phyloP scores from a whole-genome alignment of 805 yeast genomes.

The Debaryomyces maramus region DNA sequence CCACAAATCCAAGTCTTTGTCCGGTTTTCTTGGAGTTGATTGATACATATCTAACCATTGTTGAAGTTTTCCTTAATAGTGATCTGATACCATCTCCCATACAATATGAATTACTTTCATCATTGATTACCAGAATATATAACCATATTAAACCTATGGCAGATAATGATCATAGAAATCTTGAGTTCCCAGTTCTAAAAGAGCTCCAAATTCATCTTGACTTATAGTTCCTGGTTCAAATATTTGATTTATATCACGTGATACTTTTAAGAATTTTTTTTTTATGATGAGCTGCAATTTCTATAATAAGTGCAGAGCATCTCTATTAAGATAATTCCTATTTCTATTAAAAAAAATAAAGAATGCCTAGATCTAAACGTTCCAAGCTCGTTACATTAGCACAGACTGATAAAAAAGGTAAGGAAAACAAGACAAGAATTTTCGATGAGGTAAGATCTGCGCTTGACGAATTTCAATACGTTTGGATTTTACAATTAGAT shows the following conservation, averaged over 20 bases:
- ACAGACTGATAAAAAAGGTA: constrained; percentile 93
- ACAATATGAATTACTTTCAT: constrained; percentile 16
- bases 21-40: constrained; percentile 9
- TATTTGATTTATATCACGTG: background rate
- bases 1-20: constrained; percentile 1
- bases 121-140: constrained; percentile 9
- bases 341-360: constrained; percentile 10
- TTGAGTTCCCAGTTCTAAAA: constrained; percentile 9
- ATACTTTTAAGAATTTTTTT: constrained; percentile 13
- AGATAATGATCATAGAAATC: constrained; percentile 3
- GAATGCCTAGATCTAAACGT: constrained; percentile 96
- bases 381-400: constrained; percentile 94
- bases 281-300: constrained; percentile 26
- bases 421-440: constrained; percentile 85
- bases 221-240: background rate
- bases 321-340: background rate
- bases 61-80: constrained; percentile 13
- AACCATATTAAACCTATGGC: constrained; percentile 1
- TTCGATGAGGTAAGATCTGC: constrained; percentile 87
- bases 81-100: constrained; percentile 14
- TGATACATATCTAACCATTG: constrained; percentile 14
- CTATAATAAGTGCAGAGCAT: constrained; percentile 1
- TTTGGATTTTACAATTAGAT: constrained; percentile 83
- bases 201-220: constrained; percentile 13
- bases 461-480: constrained; percentile 72